Conservation (phyloP, 2,329 filamentous ascomycete genomes). For the Nemania sp. region DNA sequence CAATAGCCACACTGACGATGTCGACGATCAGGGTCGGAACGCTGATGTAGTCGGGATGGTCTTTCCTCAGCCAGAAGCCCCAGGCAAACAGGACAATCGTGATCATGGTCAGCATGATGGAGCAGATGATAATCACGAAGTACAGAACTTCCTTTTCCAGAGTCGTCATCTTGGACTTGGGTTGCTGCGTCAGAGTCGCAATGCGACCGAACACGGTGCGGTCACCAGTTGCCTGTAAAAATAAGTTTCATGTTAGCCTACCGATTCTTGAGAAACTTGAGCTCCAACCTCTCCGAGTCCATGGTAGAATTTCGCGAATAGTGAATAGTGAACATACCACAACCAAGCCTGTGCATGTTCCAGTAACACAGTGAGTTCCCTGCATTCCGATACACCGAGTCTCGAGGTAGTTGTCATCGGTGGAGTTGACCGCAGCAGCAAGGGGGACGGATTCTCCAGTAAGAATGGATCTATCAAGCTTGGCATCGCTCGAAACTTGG, state of each 20-base stretch:
- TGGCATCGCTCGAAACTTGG: conserved; percentile 68
- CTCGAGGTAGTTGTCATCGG: conserved; percentile 75
- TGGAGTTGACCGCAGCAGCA: conserved; percentile 64
- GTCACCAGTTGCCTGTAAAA: conserved; percentile 63
- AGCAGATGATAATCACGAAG: conserved; percentile 72
- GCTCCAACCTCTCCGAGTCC: too few relatives aligned
- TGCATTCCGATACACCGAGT: conserved; percentile 76
- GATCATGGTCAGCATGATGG: conserved; percentile 68
- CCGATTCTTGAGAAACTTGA: too few relatives aligned
- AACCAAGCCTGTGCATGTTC: conserved; percentile 67
- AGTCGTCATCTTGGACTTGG: conserved; percentile 68
- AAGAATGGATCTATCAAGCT: conserved; percentile 73
- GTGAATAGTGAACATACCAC: conserved; percentile 45
- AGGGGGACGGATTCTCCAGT: conserved; percentile 66
- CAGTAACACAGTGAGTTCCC: conserved; percentile 77
- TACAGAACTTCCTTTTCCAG: conserved; percentile 73
- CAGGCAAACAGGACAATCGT: conserved; percentile 67
- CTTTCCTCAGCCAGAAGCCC: conserved; percentile 70
- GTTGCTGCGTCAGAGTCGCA: conserved; percentile 70
- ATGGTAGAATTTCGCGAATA: neutral
- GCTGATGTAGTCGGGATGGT: conserved; percentile 70
- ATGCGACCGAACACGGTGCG: conserved; percentile 76
- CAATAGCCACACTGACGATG: conserved; percentile 72
- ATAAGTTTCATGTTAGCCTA: neutral
- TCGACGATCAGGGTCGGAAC: conserved; percentile 73